phyloP scores from a whole-genome alignment of 306 rosid species.

The Cercis canadensis region DNA sequence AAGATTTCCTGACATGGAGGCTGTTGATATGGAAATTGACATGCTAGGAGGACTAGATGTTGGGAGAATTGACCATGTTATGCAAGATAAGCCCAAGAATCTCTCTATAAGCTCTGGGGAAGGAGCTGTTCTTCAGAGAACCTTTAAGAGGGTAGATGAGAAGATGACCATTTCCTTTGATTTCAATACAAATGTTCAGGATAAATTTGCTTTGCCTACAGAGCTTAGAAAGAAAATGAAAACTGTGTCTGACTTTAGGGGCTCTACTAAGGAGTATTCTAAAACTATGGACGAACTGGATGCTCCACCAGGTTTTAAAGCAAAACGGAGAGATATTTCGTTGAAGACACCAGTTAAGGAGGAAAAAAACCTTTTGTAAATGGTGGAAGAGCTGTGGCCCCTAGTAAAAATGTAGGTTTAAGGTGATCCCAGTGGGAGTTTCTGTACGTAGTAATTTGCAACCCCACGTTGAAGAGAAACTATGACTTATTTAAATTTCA shows the following conservation, averaged over 20 bases:
- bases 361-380: not conserved
- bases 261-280: not conserved
- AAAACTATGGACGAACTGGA: not conserved
- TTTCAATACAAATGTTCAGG: too few relatives aligned
- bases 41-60: conserved; percentile 55
- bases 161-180: too few relatives aligned
- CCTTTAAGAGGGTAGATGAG: too few relatives aligned
- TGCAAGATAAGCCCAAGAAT: conserved; percentile 18
- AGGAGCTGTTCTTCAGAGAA: not conserved
- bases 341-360: conserved; percentile 1
- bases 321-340: not conserved
- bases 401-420: not conserved
- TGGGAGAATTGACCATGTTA: conserved; percentile 43
- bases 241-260: not conserved
- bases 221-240: conserved; percentile 7
- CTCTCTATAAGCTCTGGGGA: conserved; percentile 3
- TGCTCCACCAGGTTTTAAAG: conserved; percentile 45
- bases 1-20: conserved; percentile 23
- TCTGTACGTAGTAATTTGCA: not conserved
- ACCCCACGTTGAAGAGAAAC: conserved; percentile 11
- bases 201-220: not conserved
- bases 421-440: not conserved
- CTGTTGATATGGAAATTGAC: conserved; percentile 58
- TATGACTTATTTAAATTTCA: too few relatives aligned
- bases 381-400: conserved; percentile 4